Evolutionary conservation across 352 stramenopile species (phyloP), one percentile per base, ranked within the genome.

Genomic region (Globisporangium abappressorium): DNA sequence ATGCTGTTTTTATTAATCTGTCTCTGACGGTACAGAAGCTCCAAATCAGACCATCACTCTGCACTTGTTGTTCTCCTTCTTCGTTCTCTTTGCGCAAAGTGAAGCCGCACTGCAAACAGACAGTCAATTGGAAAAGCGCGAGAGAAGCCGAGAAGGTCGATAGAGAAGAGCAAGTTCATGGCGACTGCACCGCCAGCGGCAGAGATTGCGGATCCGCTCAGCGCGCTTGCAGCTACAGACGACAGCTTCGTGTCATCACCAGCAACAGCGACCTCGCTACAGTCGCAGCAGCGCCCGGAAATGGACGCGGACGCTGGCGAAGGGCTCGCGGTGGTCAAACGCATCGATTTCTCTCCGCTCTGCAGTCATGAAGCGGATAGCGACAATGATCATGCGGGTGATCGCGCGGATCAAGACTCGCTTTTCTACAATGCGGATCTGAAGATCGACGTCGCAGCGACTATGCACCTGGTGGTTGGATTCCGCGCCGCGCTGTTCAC

Each of bases 391-490:
- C 14, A 6, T 30, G 67, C 46, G 0, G 28, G 20, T 0, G 65
- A 71, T 11, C 22, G 18, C 38, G 53, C 53, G 24, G 64, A 56
- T 3, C 30, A 57, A 15, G 69, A 75, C 20, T 75, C 73, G 56
- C 64, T 93, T 33, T 85, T 82, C 62, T 73, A 82, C 28, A 65
- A 87, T 49, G 41, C 78, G 8, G 51, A 68, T 28, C 71, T 85
- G 43, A 80, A 77, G 33, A 59, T 90, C 66, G 85, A 93, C 68
- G 69, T 93, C 11, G 74, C 85, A 2, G 63, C 74, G 7, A 81
- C 85, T 51, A 28, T 79, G 46, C 79, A 82, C 11, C 47, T 93
- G 15, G 34, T 85, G 11, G 67, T 89, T 46, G 82, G 71, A 1
- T 79, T 86, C 14, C 66, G 78, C 46, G 56, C 41, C 26, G 61